These are phyloP conservation scores for Linum usitatissimum DNA, from an alignment of 345 rosid species.

Conservation along the genomic window DNA sequence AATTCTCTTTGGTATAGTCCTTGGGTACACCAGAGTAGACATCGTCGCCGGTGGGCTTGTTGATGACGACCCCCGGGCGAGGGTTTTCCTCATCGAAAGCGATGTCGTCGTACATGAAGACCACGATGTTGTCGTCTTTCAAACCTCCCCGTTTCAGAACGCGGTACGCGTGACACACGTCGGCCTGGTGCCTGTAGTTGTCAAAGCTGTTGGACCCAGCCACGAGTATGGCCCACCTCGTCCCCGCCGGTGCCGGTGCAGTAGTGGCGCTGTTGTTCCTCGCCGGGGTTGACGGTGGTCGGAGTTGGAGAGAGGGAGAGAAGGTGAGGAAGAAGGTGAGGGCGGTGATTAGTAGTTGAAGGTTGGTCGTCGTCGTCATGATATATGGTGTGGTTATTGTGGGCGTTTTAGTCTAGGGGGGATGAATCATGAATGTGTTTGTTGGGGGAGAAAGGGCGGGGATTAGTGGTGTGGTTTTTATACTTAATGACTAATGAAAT, in stretches of 20 bases:
- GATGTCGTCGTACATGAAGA: slow-evolving; percentile 76
- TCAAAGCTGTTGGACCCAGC: slow-evolving; percentile 44
- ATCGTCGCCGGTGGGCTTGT: slow-evolving; percentile 43
- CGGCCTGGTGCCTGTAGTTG: slow-evolving; percentile 81
- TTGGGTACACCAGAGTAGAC: slow-evolving; percentile 61
- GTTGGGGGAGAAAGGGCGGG: too few relatives aligned
- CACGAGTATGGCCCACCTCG: slow-evolving; percentile 59
- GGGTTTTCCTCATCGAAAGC: slow-evolving; percentile 38
- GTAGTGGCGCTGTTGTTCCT: too few relatives aligned
- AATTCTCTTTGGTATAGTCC: slow-evolving; percentile 42
- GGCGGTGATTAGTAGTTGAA: not conserved
- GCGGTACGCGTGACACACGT: slow-evolving; percentile 70
- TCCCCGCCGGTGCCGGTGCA: slow-evolving; percentile 23
- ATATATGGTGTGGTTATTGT: too few relatives aligned
- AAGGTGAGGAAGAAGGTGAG: not conserved
- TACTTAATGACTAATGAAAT: too few relatives aligned
- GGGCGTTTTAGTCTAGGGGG: too few relatives aligned
- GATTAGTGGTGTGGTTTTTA: too few relatives aligned
- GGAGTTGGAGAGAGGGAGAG: not conserved
- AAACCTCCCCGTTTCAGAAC: slow-evolving; percentile 40
- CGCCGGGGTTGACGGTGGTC: not conserved
- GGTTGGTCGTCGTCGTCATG: not conserved
- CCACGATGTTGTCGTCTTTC: slow-evolving; percentile 60
- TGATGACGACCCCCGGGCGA: slow-evolving; percentile 51
- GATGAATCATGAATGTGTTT: too few relatives aligned